Conservation (phyloP, 768 basidiomycete species). For the Kwoniella dejecticola region DNA sequence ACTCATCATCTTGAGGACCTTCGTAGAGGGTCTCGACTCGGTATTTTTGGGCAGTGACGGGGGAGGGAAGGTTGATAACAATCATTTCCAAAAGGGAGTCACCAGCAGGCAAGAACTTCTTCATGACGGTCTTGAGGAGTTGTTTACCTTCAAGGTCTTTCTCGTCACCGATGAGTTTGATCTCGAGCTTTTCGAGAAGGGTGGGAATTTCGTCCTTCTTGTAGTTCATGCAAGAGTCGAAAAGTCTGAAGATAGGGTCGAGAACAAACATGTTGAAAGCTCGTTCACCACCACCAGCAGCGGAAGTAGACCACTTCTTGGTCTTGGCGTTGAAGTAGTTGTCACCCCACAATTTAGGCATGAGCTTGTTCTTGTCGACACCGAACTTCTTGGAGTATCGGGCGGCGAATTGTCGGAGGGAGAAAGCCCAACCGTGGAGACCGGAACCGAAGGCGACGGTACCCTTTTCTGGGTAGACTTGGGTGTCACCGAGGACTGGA, state of each 20-base stretch:
- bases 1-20: conserved; percentile 99
- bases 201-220: conserved; percentile 82
- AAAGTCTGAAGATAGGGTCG: conserved; percentile 98
- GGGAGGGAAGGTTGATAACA: conserved; percentile 98
- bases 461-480: conserved; percentile 97
- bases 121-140: conserved; percentile 96
- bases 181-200: conserved; percentile 94
- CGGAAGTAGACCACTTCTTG: conserved; percentile 90
- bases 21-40: conserved; percentile 99
- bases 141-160: conserved; percentile 92
- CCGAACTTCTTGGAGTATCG: conserved; percentile 98
- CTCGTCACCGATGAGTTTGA: conserved; percentile 84
- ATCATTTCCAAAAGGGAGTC: conserved; percentile 99
- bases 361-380: conserved; percentile 98
- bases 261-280: conserved; percentile 97
- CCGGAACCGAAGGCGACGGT: conserved; percentile 99
- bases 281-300: conserved; percentile 85
- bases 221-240: conserved; percentile 98
- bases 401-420: conserved; percentile 91
- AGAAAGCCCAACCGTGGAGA: conserved; percentile 99
- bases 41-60: conserved; percentile 93
- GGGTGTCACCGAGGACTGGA: conserved; percentile 89
- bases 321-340: conserved; percentile 98
- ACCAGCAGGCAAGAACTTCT: conserved; percentile 98
- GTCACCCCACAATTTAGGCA: conserved; percentile 97